These are phyloP conservation scores for Geotrichum reessii DNA, from an alignment of 1,139 yeast species.

Conservation along the genomic window DNA sequence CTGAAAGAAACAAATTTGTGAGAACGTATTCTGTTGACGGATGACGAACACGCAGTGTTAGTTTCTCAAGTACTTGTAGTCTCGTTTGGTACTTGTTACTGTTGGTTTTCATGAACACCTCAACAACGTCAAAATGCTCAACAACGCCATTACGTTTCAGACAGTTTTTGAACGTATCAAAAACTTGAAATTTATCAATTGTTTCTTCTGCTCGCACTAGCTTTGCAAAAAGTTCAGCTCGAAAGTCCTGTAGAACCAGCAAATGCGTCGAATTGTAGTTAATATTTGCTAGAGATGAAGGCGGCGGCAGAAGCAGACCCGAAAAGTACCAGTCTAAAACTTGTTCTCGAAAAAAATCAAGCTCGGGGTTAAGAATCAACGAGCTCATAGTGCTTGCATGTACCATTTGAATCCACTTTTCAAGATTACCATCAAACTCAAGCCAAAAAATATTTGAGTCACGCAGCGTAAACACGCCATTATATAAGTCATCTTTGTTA, in stretches of 20 bases:
- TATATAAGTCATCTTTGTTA: not conserved
- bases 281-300: not conserved
- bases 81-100: not conserved
- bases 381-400: not conserved
- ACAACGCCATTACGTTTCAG: not conserved
- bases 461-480: not conserved
- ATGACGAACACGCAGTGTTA: not conserved
- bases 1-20: not conserved
- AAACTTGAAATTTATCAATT: slow-evolving; percentile 3
- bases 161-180: not conserved
- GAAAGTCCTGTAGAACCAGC: slow-evolving; percentile 2
- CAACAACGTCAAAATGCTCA: not conserved
- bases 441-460: not conserved
- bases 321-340: not conserved
- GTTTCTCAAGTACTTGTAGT: not conserved
- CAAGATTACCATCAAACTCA: not conserved
- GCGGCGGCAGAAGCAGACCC: not conserved
- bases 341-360: slow-evolving; percentile 3
- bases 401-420: not conserved
- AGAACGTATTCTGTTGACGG: not conserved
- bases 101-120: not conserved
- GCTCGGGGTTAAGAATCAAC: not conserved
- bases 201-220: not conserved
- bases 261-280: not conserved
- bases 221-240: not conserved